A percentile compares a stretch with the other conserved stretches of the same genome.
Evolutionary conservation across 2,329 filamentous ascomycete species (phyloP).

Genomic region (Diplodia sapinea): DNA sequence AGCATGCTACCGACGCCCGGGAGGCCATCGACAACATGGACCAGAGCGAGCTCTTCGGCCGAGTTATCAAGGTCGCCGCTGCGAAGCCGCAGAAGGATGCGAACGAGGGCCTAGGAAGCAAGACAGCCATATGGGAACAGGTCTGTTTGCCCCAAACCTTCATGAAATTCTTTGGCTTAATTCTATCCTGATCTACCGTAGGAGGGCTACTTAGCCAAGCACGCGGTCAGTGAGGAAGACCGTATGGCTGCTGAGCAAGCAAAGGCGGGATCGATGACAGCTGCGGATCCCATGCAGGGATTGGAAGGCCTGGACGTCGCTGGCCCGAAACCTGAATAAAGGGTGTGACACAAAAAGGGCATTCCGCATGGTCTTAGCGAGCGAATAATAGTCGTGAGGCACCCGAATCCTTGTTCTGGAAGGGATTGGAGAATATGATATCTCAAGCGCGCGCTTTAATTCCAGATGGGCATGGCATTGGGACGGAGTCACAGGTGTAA

Average conservation of each 20-base stretch:
- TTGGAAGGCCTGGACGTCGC: conserved; percentile 92
- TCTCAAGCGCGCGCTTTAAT: not conserved
- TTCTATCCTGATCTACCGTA: conserved; percentile 47
- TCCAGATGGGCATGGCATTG: conserved; percentile 31
- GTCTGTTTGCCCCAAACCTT: conserved; percentile 57
- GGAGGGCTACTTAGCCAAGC: conserved; percentile 92
- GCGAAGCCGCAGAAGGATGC: conserved; percentile 91
- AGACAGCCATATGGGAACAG: conserved; percentile 96
- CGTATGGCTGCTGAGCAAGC: conserved; percentile 64
- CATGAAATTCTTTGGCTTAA: conserved; percentile 10
- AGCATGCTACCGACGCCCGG: conserved; percentile 80
- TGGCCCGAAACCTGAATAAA: conserved; percentile 79
- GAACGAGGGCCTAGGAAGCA: conserved; percentile 87
- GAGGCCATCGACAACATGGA: conserved; percentile 99
- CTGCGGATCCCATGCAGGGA: conserved; percentile 92
- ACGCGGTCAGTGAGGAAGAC: conserved; percentile 84
- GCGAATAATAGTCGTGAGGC: not conserved
- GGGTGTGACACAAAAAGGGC: not conserved
- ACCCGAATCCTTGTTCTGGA: not conserved
- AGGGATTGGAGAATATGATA: not conserved
- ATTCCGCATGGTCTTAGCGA: conserved; percentile 18
- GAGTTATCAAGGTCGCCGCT: conserved; percentile 86
- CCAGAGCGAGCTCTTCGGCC: conserved; percentile 90
- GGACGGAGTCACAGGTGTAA: conserved; percentile 33
- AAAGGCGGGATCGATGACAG: conserved; percentile 58